Evolutionary conservation across 208 protist genomes (phyloP), one percentile per base, ranked within the genome.

Genomic region (Leishmania tropica): DNA sequence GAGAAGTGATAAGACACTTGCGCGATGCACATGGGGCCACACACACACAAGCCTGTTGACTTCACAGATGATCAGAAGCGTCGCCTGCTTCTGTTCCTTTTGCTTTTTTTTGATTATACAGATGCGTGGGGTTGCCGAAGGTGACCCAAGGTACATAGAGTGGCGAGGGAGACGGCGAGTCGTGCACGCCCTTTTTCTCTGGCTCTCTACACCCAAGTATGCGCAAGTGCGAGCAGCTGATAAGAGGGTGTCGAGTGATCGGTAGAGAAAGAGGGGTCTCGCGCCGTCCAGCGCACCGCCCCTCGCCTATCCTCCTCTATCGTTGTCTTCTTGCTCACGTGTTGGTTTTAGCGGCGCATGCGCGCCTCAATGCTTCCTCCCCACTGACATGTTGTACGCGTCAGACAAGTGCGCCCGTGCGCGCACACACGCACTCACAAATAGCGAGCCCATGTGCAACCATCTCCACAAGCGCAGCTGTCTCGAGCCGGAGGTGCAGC

Each of bases 191-290:
- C 56, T 3, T 62, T 62, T 24, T 10, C 56, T 3, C 28, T 11
- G 17, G 6, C 56, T 31, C 56, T 8, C 56, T 31, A 7, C 6
- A 31, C 13, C 17, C 56, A 54, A 21, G 51, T 54, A 17, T 54
- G 51, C 17, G 56, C 56, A 62, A 24, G 56, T 62, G 56, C 56
- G 0, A 24, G 56, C 56, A 31, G 8, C 56, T 31, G 56, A 62
- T 24, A 1, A 15, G 56, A 31, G 24, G 28, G 24, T 62, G 56
- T 62, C 56, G 56, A 62, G 56, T 62, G 56, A 24, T 31, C 15
- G 64, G 73, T 10, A 81, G 78, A 83, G n/a, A n/a, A 45, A 64
- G 72, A 75, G 75, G 51, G 1, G 19, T 28, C 74, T 0, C n/a
- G 17, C 53, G 11, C 74, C 17, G 2, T 40, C 45, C 37, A 0